Evolutionary conservation across 1,284 basidiomycete genomes (phyloP), one percentile per base, ranked within the genome.

Genomic region (Taiwanofungus camphoratus): DNA sequence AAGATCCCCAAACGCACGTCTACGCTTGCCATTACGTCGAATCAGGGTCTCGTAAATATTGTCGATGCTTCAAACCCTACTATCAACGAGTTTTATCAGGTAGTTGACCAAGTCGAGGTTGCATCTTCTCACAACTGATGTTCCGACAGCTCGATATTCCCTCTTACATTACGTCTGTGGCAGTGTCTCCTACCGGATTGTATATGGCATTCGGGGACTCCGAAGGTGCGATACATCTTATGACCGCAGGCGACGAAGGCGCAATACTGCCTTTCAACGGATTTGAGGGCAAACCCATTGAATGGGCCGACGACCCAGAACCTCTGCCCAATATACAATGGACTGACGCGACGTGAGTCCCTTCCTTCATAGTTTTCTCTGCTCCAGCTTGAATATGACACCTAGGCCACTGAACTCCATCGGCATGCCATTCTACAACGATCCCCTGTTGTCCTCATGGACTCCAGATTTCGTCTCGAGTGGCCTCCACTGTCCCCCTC

Each of bases 131-230:
- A 36, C 54, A 36, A 52, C 39, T 36, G 18, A 37, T 16, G 27
- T 34, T 30, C 16, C 41, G 8, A 49, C 52, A 89, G 85, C 67
- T 87, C 35, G 80, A 87, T 51, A 56, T 79, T 16, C 54, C 77
- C 0, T 86, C 89, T 0, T 94, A 82, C 61, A 66, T 97, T 45
- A 92, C 84, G 1, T 84, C 89, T 32, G 75, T 86, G 51, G 82
- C 92, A 4, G 71, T 97, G 23, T 92, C 92, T 1, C 82, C 90
- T 2, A 86, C 85, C 1, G 92, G 90, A 18, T 84, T 90, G 38
- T 96, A 92, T 56, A 73, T 99, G 56, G 93, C 91, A 0, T 94
- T 96, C 53, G 93, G 92, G 2, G 94, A 97, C 55, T 84, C 83
- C 0, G 86, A 92, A 41, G 93, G 94, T 6, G 71, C 74, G 8